Percentiles rank a stretch among this genome's conserved stretches.
Conservation (phyloP, 2,329 filamentous ascomycete species). For the Pseudocercospora musae region DNA sequence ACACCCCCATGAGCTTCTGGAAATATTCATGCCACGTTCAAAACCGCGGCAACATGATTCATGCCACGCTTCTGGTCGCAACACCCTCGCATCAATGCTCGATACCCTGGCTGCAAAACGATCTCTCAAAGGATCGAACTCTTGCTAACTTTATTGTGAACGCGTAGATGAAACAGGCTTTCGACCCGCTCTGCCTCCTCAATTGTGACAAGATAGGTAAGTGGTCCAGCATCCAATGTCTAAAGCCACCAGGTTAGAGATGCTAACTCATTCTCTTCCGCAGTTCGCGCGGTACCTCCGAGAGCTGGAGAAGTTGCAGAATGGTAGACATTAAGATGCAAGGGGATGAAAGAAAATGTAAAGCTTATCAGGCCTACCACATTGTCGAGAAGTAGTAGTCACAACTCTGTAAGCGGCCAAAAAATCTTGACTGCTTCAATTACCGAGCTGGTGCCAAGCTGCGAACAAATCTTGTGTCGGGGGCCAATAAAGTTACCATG, state of each 20-base stretch:
- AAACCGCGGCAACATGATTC: neutral
- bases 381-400: neutral
- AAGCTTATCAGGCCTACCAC: neutral
- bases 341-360: neutral
- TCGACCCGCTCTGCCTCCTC: conserved; percentile 68
- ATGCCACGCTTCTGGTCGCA: neutral
- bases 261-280: neutral
- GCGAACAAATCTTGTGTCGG: neutral
- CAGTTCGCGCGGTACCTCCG: conserved; percentile 52
- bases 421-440: neutral
- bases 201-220: conserved; percentile 60
- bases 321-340: conserved; percentile 30
- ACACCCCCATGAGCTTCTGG: too few species aligned
- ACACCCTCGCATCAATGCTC: neutral
- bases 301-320: conserved; percentile 46
- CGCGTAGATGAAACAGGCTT: conserved; percentile 69
- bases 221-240: neutral
- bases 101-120: neutral
- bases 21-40: too few species aligned
- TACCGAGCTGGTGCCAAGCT: neutral
- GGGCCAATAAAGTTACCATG: neutral
- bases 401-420: too few species aligned
- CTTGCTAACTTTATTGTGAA: conserved; percentile 7
- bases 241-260: neutral
- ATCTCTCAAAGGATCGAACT: too few species aligned